Conservation (phyloP, 2,329 filamentous ascomycete species). For the Penicillium sp. region DNA sequence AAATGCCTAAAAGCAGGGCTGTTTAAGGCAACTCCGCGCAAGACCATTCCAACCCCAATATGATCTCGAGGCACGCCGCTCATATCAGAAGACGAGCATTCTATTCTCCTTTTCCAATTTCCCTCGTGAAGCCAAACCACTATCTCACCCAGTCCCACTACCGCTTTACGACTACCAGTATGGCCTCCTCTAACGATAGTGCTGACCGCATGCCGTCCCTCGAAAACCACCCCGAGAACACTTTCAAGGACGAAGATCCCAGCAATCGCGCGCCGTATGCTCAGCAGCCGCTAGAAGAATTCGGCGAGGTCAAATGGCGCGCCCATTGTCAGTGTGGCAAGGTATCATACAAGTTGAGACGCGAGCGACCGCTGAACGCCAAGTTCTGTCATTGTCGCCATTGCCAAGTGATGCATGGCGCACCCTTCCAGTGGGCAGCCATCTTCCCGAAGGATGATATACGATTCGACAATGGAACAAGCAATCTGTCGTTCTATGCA, state of each 20-base stretch:
- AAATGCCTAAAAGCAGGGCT: no score
- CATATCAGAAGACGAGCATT: no score
- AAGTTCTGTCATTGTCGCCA: conserved; percentile 84
- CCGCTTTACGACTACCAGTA: no score
- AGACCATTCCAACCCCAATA: no score
- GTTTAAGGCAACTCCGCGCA: no score
- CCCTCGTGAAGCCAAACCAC: no score
- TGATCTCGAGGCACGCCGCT: no score
- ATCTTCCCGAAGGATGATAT: conserved; percentile 80
- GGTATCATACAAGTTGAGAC: conserved; percentile 67
- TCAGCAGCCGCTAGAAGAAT: conserved; percentile 51
- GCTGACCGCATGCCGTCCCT: background rate
- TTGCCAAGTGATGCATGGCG: conserved; percentile 77
- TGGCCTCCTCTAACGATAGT: no score
- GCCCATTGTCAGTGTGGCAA: conserved; percentile 72
- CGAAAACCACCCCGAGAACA: conserved; percentile 13
- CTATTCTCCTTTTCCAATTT: no score
- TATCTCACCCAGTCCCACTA: no score
- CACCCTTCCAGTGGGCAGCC: conserved; percentile 86
- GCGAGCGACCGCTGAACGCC: conserved; percentile 67
- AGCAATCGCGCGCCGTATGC: conserved; percentile 61
- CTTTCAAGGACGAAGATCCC: conserved; percentile 49
- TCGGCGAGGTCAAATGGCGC: conserved; percentile 58
- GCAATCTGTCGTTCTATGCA: conserved; percentile 71
- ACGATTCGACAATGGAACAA: conserved; percentile 63